Conservation (phyloP, 805 yeast species). For the Ogataea dorogensis region DNA sequence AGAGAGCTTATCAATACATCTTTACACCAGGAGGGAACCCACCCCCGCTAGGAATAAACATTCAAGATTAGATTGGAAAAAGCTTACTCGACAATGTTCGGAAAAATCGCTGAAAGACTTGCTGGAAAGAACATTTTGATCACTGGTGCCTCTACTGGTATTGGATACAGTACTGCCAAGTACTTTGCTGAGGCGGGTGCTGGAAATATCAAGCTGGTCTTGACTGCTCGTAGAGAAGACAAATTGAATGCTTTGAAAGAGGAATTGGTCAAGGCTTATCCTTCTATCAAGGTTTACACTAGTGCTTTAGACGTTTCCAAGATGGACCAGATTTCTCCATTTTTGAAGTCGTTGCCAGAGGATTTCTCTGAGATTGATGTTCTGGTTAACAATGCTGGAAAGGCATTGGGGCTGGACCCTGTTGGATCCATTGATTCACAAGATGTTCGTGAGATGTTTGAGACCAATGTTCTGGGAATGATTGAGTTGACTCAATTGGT, state of each 20-base stretch:
- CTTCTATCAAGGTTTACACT: slow-evolving; percentile 33
- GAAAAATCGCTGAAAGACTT: slow-evolving; percentile 71
- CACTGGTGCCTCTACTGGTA: slow-evolving; percentile 97
- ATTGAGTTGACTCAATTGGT: slow-evolving; percentile 81
- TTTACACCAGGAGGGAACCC: slow-evolving; percentile 10
- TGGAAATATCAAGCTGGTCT: slow-evolving; percentile 47
- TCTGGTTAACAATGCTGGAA: slow-evolving; percentile 71
- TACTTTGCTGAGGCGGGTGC: slow-evolving; percentile 71
- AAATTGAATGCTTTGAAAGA: slow-evolving; percentile 40
- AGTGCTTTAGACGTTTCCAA: slow-evolving; percentile 41
- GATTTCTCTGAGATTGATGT: slow-evolving; percentile 60
- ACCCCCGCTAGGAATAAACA: slow-evolving; percentile 1
- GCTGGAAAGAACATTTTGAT: slow-evolving; percentile 77
- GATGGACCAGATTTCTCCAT: slow-evolving; percentile 47
- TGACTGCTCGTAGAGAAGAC: slow-evolving; percentile 54
- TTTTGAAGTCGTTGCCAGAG: slow-evolving; percentile 40
- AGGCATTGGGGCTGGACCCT: slow-evolving; percentile 74
- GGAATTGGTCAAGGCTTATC: slow-evolving; percentile 37
- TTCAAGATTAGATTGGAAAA: slow-evolving; percentile 5
- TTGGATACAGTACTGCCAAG: slow-evolving; percentile 87
- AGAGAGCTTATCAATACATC: background rate
- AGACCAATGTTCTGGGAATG: slow-evolving; percentile 85
- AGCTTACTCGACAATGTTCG: slow-evolving; percentile 26
- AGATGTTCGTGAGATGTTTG: slow-evolving; percentile 74
- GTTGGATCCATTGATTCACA: slow-evolving; percentile 65